Percentiles rank a stretch among this genome's conserved stretches.
Conservation (phyloP, 75 land plant species). For the Selaginella tamariscina region DNA sequence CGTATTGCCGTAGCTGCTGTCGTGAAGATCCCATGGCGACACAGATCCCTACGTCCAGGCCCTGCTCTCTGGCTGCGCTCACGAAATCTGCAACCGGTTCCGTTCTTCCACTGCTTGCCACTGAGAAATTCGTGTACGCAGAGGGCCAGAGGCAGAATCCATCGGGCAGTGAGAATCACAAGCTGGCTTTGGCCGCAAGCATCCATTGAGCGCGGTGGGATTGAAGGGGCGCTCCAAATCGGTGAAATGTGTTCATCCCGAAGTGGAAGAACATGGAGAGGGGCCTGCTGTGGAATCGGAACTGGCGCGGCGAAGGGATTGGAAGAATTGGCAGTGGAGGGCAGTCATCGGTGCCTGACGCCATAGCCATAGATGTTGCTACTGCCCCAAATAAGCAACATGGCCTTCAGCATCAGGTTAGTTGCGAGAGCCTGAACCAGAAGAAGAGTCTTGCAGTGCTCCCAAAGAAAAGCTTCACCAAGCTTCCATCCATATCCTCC, state of each 20-base stretch:
- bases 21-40: constrained; percentile 97
- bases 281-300: constrained; percentile 72
- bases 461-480: no score
- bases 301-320: constrained; percentile 49
- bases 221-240: constrained; percentile 66
- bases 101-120: constrained; percentile 56
- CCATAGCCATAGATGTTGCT: no score
- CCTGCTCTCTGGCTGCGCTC: constrained; percentile 37
- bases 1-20: constrained; percentile 51
- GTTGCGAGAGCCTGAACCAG: no score
- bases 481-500: no score
- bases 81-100: constrained; percentile 59
- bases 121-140: no score
- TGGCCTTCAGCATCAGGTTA: no score
- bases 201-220: constrained; percentile 65
- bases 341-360: no score
- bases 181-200: constrained; percentile 41
- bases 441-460: no score
- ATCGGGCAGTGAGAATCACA: constrained; percentile 66
- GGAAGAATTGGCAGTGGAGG: constrained; percentile 67
- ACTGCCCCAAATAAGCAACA: no score
- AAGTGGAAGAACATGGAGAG: constrained; percentile 76
- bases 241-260: constrained; percentile 92
- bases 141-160: constrained; percentile 98
- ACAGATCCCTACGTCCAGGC: constrained; percentile 68